Base-by-base conservation (phyloP, 257 asterid genomes). In the Capsicum pubescens region DNA sequence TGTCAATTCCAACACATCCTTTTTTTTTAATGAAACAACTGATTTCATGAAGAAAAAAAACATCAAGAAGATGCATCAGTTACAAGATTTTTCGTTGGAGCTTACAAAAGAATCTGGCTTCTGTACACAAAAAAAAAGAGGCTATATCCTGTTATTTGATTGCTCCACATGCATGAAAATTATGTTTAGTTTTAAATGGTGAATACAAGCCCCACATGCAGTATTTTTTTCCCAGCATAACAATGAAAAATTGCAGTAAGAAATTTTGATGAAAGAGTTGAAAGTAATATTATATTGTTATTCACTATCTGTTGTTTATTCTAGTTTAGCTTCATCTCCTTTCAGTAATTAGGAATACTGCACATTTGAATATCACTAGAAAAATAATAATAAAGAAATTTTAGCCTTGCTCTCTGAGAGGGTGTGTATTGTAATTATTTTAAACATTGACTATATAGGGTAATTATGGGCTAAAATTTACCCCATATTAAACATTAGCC, bases 111-210 rank as follows among this genome's bases (percentile, higher is more conserved):
- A 21, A 15, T 63, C 69, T 21, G 69, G 42, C 39, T 63, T 63
- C 42, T 63, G 21, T 63, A 63, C 16, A 63, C 19, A 63, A 63
- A 52, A 63, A 3, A n/a, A n/a, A n/a, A n/a, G n/a, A 63, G 69
- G 21, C 8, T 50, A 39, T 81, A 52, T 15, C 50, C 32, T 64
- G 26, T 15, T 81, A 54, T 81, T 81, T 64, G 61, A 48, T 72
- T 39, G 50, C 55, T 56, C 7, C 52, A 11, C 57, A 35, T 9
- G 6, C 17, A 52, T n/a, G 57, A 50, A 13, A 3, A 42, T 46
- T 6, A 42, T 80, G 15, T 63, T 57, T 59, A 14, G 8, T 58
- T 46, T 80, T 80, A 46, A 59, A 36, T 80, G 71, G 39, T 56
- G 69, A 39, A n/a, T 57, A 35, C 55, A 26, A 55, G 32, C 52